phyloP scores from a whole-genome alignment of 768 basidiomycete genomes.

The Udeniomyces megalosporus region DNA sequence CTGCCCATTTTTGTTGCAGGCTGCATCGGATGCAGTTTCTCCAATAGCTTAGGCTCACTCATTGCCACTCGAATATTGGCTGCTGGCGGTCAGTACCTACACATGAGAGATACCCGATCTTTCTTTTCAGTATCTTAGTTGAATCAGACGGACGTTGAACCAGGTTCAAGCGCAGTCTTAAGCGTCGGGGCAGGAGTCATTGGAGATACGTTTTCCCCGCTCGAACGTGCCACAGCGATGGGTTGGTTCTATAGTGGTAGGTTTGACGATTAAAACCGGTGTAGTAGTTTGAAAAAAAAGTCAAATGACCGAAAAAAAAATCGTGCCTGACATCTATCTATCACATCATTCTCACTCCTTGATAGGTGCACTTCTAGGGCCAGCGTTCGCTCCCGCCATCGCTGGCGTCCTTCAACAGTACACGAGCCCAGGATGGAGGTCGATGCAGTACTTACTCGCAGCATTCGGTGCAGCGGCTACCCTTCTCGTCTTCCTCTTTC shows the following conservation, averaged over 20 bases:
- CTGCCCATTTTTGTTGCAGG: constrained; percentile 46
- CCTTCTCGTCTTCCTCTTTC: constrained; percentile 7
- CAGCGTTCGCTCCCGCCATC: background rate
- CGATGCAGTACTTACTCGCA: constrained; percentile 20
- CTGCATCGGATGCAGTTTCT: constrained; percentile 44
- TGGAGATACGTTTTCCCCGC: constrained; percentile 24
- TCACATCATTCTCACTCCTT: background rate
- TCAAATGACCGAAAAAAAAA: too few species aligned
- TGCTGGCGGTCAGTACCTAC: constrained; percentile 49
- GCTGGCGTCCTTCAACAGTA: constrained; percentile 28
- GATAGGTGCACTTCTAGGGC: background rate
- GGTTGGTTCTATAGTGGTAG: constrained; percentile 10
- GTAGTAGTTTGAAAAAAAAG: too few species aligned
- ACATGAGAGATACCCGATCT: too few species aligned
- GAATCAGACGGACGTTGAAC: too few species aligned
- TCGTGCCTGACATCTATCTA: too few species aligned
- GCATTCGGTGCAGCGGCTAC: constrained; percentile 12
- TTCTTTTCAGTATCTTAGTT: too few species aligned
- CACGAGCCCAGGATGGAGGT: constrained; percentile 15
- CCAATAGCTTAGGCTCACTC: constrained; percentile 35
- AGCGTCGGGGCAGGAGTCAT: constrained; percentile 41
- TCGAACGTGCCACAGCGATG: constrained; percentile 1
- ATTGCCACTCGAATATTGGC: constrained; percentile 51
- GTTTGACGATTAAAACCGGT: background rate
- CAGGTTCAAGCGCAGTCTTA: constrained; percentile 28